These are phyloP conservation scores for Saraca asoca DNA, from an alignment of 331 rosid genomes.

Conservation along the genomic window DNA sequence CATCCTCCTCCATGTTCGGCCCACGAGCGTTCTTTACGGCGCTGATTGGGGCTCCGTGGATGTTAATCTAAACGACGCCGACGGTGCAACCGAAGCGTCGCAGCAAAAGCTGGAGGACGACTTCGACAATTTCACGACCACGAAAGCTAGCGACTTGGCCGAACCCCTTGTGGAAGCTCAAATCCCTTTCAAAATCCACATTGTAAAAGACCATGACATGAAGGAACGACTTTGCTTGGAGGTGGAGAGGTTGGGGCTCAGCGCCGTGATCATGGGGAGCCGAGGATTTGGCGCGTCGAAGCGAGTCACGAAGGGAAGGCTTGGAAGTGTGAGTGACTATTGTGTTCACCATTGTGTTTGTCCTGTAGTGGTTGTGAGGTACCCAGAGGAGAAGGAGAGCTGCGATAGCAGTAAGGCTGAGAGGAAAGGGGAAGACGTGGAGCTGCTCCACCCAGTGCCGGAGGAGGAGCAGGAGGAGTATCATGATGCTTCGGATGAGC, in stretches of 20 bases:
- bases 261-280: constrained; percentile 94
- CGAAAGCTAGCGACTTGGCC: constrained; percentile 68
- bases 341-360: constrained; percentile 62
- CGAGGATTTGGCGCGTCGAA: constrained; percentile 77
- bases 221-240: too few relatives aligned
- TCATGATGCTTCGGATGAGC: constrained; percentile 60
- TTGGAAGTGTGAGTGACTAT: constrained; percentile 58
- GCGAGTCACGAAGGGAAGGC: constrained; percentile 52
- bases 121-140: constrained; percentile 65
- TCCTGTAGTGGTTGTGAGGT: constrained; percentile 84
- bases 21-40: constrained; percentile 83
- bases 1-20: constrained; percentile 84
- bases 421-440: constrained; percentile 46
- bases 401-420: neutral
- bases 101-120: constrained; percentile 68
- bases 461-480: constrained; percentile 73
- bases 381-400: constrained; percentile 58
- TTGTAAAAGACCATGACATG: constrained; percentile 33
- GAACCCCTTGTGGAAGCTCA: constrained; percentile 68
- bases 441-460: constrained; percentile 68
- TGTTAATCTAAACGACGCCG: constrained; percentile 15
- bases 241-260: constrained; percentile 47
- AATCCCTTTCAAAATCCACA: constrained; percentile 76
- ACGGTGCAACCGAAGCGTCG: constrained; percentile 42
- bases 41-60: constrained; percentile 89